These are phyloP conservation scores for Vitellaria paradoxa DNA, from an alignment of 179 eudicot genomes.

Conservation along the genomic window DNA sequence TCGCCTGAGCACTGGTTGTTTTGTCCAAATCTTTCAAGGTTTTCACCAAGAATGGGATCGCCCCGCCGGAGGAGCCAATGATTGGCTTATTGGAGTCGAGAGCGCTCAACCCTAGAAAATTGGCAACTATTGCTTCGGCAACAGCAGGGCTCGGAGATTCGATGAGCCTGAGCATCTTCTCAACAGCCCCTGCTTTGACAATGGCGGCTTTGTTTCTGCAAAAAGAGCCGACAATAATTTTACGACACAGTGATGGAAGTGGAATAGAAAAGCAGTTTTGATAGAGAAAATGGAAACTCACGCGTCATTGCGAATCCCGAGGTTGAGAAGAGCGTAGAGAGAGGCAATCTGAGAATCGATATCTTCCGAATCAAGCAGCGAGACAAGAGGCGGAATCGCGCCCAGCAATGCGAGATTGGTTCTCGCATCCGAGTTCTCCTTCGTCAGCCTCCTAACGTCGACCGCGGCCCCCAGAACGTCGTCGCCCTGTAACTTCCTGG, in stretches of 20 bases:
- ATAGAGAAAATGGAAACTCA: constrained; percentile 21
- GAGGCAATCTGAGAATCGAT: constrained; percentile 44
- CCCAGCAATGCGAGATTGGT: constrained; percentile 70
- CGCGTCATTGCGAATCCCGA: constrained; percentile 79
- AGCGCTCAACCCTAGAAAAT: constrained; percentile 86
- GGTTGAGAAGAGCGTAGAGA: constrained; percentile 83
- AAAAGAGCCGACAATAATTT: background rate
- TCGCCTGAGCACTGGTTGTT: constrained; percentile 42
- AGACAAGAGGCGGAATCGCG: constrained; percentile 76
- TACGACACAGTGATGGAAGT: no score
- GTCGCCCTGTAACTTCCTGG: constrained; percentile 39
- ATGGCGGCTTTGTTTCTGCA: constrained; percentile 86
- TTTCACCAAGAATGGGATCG: constrained; percentile 60
- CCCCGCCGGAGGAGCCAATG: constrained; percentile 67
- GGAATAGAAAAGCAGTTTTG: background rate
- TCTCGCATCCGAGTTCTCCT: constrained; percentile 65
- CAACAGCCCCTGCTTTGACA: constrained; percentile 90
- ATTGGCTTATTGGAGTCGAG: constrained; percentile 73
- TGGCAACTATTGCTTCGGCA: constrained; percentile 78
- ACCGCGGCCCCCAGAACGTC: constrained; percentile 46
- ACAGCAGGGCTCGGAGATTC: constrained; percentile 39
- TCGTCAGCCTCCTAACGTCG: constrained; percentile 56
- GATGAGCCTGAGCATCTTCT: constrained; percentile 74
- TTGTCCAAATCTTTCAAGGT: constrained; percentile 36
- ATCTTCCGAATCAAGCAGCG: constrained; percentile 42